phyloP scores from a whole-genome alignment of 768 basidiomycete species.

The Rhodosporidiobolus sp. region DNA sequence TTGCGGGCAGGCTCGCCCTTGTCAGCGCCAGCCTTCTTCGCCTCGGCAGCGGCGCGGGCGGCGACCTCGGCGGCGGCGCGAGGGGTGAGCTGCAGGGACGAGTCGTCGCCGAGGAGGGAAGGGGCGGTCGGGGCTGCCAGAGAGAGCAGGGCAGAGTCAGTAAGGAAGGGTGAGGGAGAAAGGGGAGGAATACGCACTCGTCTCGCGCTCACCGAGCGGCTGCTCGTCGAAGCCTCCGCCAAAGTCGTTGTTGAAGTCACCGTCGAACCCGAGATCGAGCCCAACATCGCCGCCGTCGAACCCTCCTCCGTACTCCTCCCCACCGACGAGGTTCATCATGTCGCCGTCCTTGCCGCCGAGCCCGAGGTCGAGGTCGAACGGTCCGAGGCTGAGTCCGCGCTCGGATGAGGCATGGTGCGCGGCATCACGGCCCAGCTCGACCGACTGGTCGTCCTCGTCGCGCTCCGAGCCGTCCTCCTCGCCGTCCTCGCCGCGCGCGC shows the following conservation, averaged over 20 bases:
- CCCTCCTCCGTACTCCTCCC: conserved; percentile 34
- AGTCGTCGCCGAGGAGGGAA: conserved; percentile 3
- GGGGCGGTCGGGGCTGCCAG: conserved; percentile 10
- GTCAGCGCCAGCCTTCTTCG: conserved; percentile 31
- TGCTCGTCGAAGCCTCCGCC: conserved; percentile 68
- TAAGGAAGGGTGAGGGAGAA: conserved; percentile 41
- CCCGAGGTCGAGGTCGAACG: conserved; percentile 48
- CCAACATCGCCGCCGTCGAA: conserved; percentile 34
- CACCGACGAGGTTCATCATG: conserved; percentile 10
- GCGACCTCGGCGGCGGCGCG: conserved; percentile 53
- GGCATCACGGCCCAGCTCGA: conserved; percentile 32
- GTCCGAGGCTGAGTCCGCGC: conserved; percentile 63
- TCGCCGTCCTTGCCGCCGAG: conserved; percentile 18
- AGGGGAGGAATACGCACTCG: conserved; percentile 55
- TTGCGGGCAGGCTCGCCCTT: conserved; percentile 54
- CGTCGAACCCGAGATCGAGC: conserved; percentile 39
- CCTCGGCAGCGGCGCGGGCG: conserved; percentile 19
- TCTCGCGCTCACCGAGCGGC: conserved; percentile 57
- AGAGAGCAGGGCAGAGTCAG: neutral
- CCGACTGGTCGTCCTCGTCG: conserved; percentile 56
- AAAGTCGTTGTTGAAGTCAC: conserved; percentile 61
- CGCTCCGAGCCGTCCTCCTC: conserved; percentile 47
- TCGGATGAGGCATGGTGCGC: conserved; percentile 26
- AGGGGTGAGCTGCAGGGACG: conserved; percentile 49
- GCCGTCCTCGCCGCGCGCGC: conserved; percentile 18